Evolutionary conservation across 768 basidiomycete genomes (phyloP), one percentile per base, ranked within the genome.

Genomic region (Filobasidium wieringae): DNA sequence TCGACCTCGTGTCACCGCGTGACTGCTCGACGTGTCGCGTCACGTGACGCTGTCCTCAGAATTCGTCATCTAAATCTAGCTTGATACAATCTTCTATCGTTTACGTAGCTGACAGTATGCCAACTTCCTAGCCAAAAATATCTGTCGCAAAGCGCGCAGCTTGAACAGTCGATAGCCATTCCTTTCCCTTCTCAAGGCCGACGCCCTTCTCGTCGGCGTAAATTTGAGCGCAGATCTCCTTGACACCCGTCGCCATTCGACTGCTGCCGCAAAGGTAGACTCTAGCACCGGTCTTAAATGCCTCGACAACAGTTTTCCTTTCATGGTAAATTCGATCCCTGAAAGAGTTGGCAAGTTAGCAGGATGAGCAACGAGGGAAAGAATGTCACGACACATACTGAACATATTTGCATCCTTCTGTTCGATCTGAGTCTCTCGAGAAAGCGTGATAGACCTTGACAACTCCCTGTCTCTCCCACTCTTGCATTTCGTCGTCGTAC

Each of bases 401-500:
- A 2, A 77, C 76, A 62, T 77, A 72, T 63, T 71, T 73, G 62
- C 73, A 75, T 2, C 74, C 74, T 36, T 68, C 59, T 0, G 73
- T 73, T 9, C 62, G 47, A 6, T 74, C 68, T 3, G 68, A 31
- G 8, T 57, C 60, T n/a, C 68, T 65, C 8, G 74, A 76, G 57
- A 77, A 80, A n/a, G 78, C 78, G 14, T 78, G 76, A 22, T 76
- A 72, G 11, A 79, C 71, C 53, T 78, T 77, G 9, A 80, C 72
- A 0, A 79, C 74, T 1, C 78, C 79, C 19, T 72, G 59, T 60
- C 71, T 68, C 29, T 64, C 63, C 79, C 79, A 80, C 59, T 74
- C 71, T 40, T 66, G 74, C 40, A 80, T 67, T 58, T 79, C 79
- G 27, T 77, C 74, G 2, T 67, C 60, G 62, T 80, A 79, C 17